Evolutionary conservation across 345 rosid species (phyloP).

Genomic region (Odontarrhena argentea): DNA sequence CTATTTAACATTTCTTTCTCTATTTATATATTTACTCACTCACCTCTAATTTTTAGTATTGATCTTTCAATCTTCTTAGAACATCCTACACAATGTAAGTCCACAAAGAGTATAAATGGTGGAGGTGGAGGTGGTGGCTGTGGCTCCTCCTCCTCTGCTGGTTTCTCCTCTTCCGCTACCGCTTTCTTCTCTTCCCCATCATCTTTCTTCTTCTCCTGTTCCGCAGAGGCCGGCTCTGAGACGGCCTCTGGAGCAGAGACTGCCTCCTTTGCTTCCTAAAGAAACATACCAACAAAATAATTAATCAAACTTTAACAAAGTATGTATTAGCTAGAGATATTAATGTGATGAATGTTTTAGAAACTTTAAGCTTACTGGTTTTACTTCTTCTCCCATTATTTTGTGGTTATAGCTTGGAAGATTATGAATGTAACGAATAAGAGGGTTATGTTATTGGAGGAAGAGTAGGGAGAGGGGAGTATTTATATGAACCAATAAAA

Average conservation of each 20-base stretch:
- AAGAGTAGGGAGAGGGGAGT: constrained; percentile 25
- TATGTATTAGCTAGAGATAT: neutral
- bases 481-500: constrained; percentile 24
- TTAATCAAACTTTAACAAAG: neutral
- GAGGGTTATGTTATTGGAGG: constrained; percentile 16
- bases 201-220: constrained; percentile 45
- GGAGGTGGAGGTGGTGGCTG: constrained; percentile 59
- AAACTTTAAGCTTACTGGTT: constrained; percentile 52
- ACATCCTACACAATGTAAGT: constrained; percentile 93
- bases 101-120: constrained; percentile 69
- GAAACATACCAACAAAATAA: neutral
- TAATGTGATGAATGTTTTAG: neutral
- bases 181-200: constrained; percentile 44
- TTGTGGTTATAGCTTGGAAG: neutral
- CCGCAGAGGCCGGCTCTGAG: constrained; percentile 31
- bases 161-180: constrained; percentile 43
- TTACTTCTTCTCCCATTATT: constrained; percentile 77
- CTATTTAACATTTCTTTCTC: neutral
- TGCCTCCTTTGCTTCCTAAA: constrained; percentile 52
- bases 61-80: constrained; percentile 87
- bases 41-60: constrained; percentile 79
- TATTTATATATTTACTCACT: neutral
- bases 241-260: constrained; percentile 38
- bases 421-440: neutral
- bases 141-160: constrained; percentile 42